Percentiles rank a stretch among this genome's conserved stretches.
phyloP scores from a whole-genome alignment of 2,329 filamentous ascomycete species.

The Truncatella angustata region DNA sequence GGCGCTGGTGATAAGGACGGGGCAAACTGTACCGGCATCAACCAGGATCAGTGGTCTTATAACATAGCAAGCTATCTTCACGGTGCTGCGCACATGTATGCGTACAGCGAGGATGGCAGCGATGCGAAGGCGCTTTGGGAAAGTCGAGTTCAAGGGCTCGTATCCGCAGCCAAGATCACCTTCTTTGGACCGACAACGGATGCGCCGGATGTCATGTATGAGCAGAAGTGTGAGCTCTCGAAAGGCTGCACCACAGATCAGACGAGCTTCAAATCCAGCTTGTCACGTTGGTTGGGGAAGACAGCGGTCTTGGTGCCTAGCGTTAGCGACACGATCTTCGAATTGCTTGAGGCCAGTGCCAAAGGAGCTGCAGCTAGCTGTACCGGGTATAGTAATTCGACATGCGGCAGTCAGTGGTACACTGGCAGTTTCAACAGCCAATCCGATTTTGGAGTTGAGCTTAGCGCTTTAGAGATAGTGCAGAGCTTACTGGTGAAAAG shows the following conservation, averaged over 20 bases:
- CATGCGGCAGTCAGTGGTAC: slow-evolving; percentile 32
- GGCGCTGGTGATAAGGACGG: slow-evolving; percentile 30
- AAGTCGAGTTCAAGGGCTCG: slow-evolving; percentile 26
- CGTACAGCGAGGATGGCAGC: slow-evolving; percentile 34
- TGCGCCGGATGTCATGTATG: slow-evolving; percentile 31
- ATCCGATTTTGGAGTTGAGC: slow-evolving; percentile 31
- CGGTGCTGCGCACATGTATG: slow-evolving; percentile 38
- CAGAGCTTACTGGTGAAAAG: slow-evolving; percentile 23
- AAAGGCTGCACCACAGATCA: slow-evolving; percentile 38
- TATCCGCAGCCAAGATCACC: slow-evolving; percentile 27
- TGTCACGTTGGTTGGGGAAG: slow-evolving; percentile 27
- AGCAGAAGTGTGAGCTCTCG: slow-evolving; percentile 36
- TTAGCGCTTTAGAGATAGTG: slow-evolving; percentile 33
- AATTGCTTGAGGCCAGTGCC: slow-evolving; percentile 28
- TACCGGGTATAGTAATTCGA: slow-evolving; percentile 25
- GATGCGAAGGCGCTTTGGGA: slow-evolving; percentile 26
- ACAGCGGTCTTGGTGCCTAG: slow-evolving; percentile 33
- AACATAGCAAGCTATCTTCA: slow-evolving; percentile 41
- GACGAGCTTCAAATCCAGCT: slow-evolving; percentile 28
- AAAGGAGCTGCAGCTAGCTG: slow-evolving; percentile 30
- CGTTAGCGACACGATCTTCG: slow-evolving; percentile 24
- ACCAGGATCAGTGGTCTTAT: slow-evolving; percentile 38
- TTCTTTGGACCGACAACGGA: slow-evolving; percentile 24
- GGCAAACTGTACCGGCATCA: slow-evolving; percentile 26
- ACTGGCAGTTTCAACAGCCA: slow-evolving; percentile 31